Base-by-base conservation (phyloP, 768 basidiomycete genomes). In the Polyporus arcularius region DNA sequence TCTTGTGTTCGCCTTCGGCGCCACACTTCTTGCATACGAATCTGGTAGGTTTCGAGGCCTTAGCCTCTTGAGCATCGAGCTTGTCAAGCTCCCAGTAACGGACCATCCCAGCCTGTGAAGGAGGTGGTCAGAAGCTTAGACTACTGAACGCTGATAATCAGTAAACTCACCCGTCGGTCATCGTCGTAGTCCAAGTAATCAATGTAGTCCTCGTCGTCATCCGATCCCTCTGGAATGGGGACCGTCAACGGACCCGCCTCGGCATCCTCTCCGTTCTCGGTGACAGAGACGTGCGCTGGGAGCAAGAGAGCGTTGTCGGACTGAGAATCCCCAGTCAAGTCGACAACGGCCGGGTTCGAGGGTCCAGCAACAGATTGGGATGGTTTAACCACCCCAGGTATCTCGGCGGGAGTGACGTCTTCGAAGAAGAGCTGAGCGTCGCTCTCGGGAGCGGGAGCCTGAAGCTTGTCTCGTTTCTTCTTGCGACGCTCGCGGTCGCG, bases 1-100 rank as follows among this genome's bases (percentile, higher is more conserved):
- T 82, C 66, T 79, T 85, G 63, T 93, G 91, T 46, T 87, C 80
- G 7, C 83, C 87, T 67, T 90, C 88, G 51, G 80, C 86, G 30
- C 89, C 89, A 68, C 91, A 94, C 58, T 85, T 83, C 71, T 89
- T 91, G 78, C 91, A 94, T 11, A 90, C 80, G 48, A 80, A 79
- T 57, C 81, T 78, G 39, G 72, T 26, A 12, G 62, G 53, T 35
- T 64, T 64, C 4, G 61, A 21, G 30, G 62, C 39, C 16, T 61
- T 79, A 1, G 79, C 71, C 57, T 80, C 81, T 10, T 73, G 67
- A 11, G 77, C 72, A 12, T 76, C 68, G 48, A 80, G 78, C 41
- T 79, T 76, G 10, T 64, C 63, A 0, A 57, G 67, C 56, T 90
- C 82, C 66, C 88, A 94, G 67, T 92, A 92, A 31, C 92, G 84